Base-by-base conservation (phyloP, 2,329 filamentous ascomycete genomes). In the Ceratocystis eucalypticola region DNA sequence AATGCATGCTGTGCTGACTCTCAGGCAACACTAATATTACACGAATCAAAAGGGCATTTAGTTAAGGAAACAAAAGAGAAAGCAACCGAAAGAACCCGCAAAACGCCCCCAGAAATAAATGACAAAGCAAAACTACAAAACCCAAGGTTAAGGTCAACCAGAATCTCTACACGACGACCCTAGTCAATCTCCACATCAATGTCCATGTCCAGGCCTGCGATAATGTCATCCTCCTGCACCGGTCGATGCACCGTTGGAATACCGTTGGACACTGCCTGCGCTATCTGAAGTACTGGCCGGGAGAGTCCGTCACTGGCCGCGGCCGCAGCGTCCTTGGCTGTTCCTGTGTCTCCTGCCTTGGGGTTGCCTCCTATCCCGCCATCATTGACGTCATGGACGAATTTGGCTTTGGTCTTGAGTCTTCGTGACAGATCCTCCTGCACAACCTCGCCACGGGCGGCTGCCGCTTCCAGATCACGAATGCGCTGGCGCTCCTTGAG, bases 161-260 rank as follows among this genome's bases (percentile, higher is more conserved):
- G 28, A 28, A n/a, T 1, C 17, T 10, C 12, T 37, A 17, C 55
- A n/a, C 5, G 17, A 37, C 12, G 55, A 37, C 17, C 25, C 17
- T 59, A 59, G 15, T 59, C 28, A 20, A 68, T 63, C 8, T 96
- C 91, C 71, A 96, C 86, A 71, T 97, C 93, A 74, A 97, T 91
- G 33, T 91, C 93, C 71, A 97, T 77, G 74, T 97, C 94, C 78
- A 97, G 79, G 30, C 86, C 83, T 1, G 88, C 91, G 75, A 97
- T 93, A 66, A 96, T 88, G 73, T 97, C 94, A 73, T 97, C 94
- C 69, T 96, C 92, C 79, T 88, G 88, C 67, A 91, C 83, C 37
- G 88, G 86, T 76, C 89, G 86, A 72, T 93, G 89, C 62, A 91
- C 88, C 12, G 85, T 85, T 2, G 84, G 81, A 68, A 86, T 75